Conservation (phyloP, 2,329 filamentous ascomycete species). For the Diaporthe citri region DNA sequence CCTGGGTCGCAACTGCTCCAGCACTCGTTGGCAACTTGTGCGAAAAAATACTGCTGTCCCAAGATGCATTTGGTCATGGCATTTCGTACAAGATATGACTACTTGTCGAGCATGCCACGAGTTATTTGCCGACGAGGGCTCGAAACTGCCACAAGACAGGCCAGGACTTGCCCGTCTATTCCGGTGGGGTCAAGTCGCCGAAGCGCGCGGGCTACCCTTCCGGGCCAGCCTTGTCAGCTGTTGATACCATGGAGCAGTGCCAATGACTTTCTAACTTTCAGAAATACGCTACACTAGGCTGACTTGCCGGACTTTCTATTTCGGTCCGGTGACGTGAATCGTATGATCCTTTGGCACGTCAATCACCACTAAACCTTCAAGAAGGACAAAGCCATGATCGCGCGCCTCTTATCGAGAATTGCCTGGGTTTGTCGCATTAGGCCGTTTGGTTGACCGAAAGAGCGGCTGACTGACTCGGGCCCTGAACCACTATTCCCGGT, state of each 20-base stretch:
- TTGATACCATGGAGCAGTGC: neutral
- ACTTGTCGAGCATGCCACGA: neutral
- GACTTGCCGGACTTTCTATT: constrained; percentile 4
- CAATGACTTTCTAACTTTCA: neutral
- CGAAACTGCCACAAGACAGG: neutral
- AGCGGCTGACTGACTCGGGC: constrained; percentile 7
- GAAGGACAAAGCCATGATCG: neutral
- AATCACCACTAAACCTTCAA: neutral
- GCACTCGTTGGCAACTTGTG: neutral
- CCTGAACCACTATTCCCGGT: neutral
- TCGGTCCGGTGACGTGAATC: neutral
- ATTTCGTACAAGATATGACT: no score
- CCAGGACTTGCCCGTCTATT: neutral
- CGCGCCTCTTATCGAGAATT: neutral
- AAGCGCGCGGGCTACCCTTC: constrained; percentile 4
- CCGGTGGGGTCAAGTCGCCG: neutral
- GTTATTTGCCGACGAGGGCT: neutral
- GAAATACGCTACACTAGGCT: neutral
- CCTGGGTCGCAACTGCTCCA: neutral
- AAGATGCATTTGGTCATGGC: neutral
- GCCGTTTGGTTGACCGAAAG: constrained; percentile 15
- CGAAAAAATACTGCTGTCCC: neutral
- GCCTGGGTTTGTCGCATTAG: neutral
- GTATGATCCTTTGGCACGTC: neutral
- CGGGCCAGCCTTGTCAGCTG: neutral